Base-by-base conservation (phyloP, 805 yeast genomes). In the Metschnikowia cubensis region DNA sequence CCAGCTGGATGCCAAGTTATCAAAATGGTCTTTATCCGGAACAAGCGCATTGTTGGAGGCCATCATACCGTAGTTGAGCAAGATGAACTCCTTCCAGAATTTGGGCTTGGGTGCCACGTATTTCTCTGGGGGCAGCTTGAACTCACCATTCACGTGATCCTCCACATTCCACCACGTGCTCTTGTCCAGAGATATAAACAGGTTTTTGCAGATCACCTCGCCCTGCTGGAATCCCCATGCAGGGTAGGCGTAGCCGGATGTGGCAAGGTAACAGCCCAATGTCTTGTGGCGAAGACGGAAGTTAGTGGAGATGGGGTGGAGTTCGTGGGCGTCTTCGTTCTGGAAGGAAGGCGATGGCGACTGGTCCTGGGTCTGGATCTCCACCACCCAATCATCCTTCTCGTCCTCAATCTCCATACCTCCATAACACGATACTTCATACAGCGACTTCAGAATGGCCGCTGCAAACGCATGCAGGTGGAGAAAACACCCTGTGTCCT, bases 401-500 rank as follows among this genome's bases (percentile, higher is more conserved):
- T 66, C 67, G 61, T 92, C 98, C 53, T 94, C 92, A 52, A 82
- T 65, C 0, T 78, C 73, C 43, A 78, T 75, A 55, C 81, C 80
- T 50, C 97, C 96, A 63, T 89, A 89, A 62, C 97, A 87, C 10
- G 96, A 81, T 14, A 89, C 96, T 72, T 94, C 99, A 71, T 76
- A 85, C 47, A 79, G 79, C 35, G 76, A 68, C 49, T 77, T 80
- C 51, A 86, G 73, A 13, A 88, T 74, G 20, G 94, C 94, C 2
- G 95, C 96, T 2, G 82, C 71, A 46, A 94, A 77, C 36, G 79
- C 69, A 69, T 94, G 98, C 13, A 97, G 80, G 69, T 91, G 96
- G 59, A 94, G 70, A 60, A 88, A 85, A 57, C 87, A 79, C 18
- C 84, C 85, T 1, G 96, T 85, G 38, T 63, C 63, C 35, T 77